Evolutionary conservation across 169 alveolate species (phyloP).

Genomic region (Plasmodium sp.): DNA sequence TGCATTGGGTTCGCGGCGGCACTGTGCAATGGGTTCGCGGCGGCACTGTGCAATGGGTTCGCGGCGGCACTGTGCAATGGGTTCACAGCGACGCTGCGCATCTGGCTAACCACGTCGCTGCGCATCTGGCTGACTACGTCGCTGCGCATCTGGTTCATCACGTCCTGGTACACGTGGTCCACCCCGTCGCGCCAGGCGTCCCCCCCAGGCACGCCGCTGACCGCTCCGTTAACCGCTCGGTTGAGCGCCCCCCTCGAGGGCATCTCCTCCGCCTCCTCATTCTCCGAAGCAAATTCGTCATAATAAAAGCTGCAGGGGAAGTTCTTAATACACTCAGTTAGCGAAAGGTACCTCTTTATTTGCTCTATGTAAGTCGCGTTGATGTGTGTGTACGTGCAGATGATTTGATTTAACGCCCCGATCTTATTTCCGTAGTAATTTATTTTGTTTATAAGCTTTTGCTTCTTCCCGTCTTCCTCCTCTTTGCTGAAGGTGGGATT

Average conservation of each 20-base stretch:
- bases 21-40: no score
- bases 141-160: neutral
- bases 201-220: neutral
- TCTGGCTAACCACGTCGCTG: no score
- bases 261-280: neutral
- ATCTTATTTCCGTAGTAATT: neutral
- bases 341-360: neutral
- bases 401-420: conserved; percentile 1
- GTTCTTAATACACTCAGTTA: neutral
- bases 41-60: neutral
- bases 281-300: neutral
- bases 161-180: neutral
- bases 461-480: neutral
- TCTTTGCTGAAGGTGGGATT: neutral
- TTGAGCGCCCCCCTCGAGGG: neutral
- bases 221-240: neutral
- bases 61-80: neutral
- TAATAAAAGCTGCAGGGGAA: neutral
- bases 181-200: neutral
- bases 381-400: neutral
- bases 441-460: conserved; percentile 5
- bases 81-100: neutral
- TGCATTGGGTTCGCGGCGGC: neutral
- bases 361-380: neutral
- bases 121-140: neutral